Conservation (phyloP, 768 basidiomycete genomes). For the Boletellus ananiceps region DNA sequence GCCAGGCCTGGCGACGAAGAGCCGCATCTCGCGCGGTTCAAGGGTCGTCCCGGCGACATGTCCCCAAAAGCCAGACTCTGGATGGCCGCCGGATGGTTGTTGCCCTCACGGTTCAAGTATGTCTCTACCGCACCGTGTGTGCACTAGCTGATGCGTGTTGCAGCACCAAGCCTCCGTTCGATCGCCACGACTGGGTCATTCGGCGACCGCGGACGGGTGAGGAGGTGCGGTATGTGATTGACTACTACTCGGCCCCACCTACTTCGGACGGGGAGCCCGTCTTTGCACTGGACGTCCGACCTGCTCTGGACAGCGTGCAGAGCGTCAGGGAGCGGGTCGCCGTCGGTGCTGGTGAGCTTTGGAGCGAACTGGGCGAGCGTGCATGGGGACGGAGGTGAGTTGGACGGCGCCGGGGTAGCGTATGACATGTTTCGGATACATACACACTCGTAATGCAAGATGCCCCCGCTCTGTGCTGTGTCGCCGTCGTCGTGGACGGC, state of each 20-base stretch:
- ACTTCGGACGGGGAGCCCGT: conserved; percentile 90
- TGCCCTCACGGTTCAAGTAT: conserved; percentile 89
- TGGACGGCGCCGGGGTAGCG: conserved; percentile 4
- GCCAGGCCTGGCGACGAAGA: conserved; percentile 52
- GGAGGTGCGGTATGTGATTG: conserved; percentile 93
- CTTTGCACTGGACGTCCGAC: conserved; percentile 92
- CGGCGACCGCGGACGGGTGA: conserved; percentile 73
- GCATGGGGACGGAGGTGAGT: conserved; percentile 25
- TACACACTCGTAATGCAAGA: conserved; percentile 3
- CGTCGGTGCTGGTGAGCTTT: conserved; percentile 64
- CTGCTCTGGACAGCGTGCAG: conserved; percentile 81
- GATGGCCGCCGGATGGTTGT: conserved; percentile 81
- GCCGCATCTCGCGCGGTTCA: conserved; percentile 76
- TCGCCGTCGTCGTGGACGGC: conserved; percentile 1
- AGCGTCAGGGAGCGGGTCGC: conserved; percentile 72
- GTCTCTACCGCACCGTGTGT: conserved; percentile 22
- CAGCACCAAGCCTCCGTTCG: conserved; percentile 91
- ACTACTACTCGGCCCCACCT: conserved; percentile 94
- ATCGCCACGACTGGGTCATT: conserved; percentile 97
- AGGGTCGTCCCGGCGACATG: conserved; percentile 86
- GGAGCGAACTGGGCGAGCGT: conserved; percentile 40
- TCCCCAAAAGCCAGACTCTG: conserved; percentile 92
- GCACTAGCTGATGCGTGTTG: conserved; percentile 3
- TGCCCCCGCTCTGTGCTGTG: background rate
- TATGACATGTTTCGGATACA: conserved; percentile 5